Percentiles rank a stretch among this genome's conserved stretches.
These are phyloP conservation scores for Curvularia lunata DNA, from an alignment of 2,329 filamentous ascomycete genomes.

Conservation along the genomic window DNA sequence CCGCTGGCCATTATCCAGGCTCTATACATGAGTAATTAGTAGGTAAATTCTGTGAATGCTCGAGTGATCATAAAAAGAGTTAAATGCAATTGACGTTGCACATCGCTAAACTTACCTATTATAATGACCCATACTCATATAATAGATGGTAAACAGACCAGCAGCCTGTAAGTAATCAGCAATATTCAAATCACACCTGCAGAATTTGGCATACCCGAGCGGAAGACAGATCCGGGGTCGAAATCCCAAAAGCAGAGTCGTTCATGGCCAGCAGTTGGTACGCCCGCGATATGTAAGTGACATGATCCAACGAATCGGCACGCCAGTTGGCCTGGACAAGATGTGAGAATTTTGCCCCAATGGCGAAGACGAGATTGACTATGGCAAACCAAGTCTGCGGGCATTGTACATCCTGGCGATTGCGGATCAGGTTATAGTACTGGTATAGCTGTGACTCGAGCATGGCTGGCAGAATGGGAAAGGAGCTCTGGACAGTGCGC, in stretches of 20 bases:
- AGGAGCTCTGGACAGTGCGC: slow-evolving; percentile 35
- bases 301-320: slow-evolving; percentile 33
- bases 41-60: neutral
- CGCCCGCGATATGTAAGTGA: slow-evolving; percentile 40
- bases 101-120: slow-evolving; percentile 19
- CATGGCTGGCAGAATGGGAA: slow-evolving; percentile 25
- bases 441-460: slow-evolving; percentile 14
- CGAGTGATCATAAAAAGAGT: neutral
- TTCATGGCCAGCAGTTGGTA: slow-evolving; percentile 19
- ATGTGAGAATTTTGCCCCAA: slow-evolving; percentile 44
- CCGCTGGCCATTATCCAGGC: slow-evolving; percentile 43
- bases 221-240: slow-evolving; percentile 23
- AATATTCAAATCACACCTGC: slow-evolving; percentile 4
- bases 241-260: slow-evolving; percentile 34
- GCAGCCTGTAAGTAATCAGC: slow-evolving; percentile 14
- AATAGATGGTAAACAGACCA: slow-evolving; percentile 46
- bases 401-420: slow-evolving; percentile 5
- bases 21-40: slow-evolving; percentile 19
- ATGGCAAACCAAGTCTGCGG: slow-evolving; percentile 41
- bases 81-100: neutral
- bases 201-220: slow-evolving; percentile 20
- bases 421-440: slow-evolving; percentile 14
- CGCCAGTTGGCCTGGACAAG: slow-evolving; percentile 31
- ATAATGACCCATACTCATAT: slow-evolving; percentile 45
- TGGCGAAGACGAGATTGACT: slow-evolving; percentile 51